Evolutionary conservation across 2,329 filamentous ascomycete species (phyloP).

Genomic region (Colletotrichum navitas): DNA sequence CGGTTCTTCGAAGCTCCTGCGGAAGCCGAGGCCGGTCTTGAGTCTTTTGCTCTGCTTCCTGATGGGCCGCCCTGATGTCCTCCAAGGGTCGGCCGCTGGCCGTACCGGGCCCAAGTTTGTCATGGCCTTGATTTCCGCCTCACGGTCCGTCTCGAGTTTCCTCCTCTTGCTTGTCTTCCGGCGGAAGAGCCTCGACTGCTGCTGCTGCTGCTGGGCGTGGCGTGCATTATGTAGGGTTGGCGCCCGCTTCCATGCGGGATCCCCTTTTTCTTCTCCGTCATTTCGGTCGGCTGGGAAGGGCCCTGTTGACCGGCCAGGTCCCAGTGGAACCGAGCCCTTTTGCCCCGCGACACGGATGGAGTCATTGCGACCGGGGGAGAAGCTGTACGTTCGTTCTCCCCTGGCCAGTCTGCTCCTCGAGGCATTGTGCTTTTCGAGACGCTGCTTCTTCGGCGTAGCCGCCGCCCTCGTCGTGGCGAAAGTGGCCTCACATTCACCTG

Average conservation of each 20-base stretch:
- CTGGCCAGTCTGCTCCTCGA: constrained; percentile 63
- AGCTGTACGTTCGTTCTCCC: constrained; percentile 68
- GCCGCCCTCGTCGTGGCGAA: constrained; percentile 39
- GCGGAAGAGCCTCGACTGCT: constrained; percentile 63
- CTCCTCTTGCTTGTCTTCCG: constrained; percentile 83
- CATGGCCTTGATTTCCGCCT: constrained; percentile 91
- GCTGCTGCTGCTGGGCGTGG: constrained; percentile 60
- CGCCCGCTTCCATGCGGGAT: constrained; percentile 50
- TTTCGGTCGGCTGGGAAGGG: constrained; percentile 41
- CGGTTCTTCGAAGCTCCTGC: constrained; percentile 69
- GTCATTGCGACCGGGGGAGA: constrained; percentile 71
- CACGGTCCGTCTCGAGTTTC: constrained; percentile 80
- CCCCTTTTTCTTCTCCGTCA: constrained; percentile 42
- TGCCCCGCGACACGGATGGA: constrained; percentile 58
- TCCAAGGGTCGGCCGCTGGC: constrained; percentile 69
- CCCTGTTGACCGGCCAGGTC: constrained; percentile 37
- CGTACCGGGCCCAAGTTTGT: constrained; percentile 76
- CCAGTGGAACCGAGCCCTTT: constrained; percentile 39
- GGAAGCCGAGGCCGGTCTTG: constrained; percentile 63
- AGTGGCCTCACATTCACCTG: constrained; percentile 45
- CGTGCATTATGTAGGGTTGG: constrained; percentile 72
- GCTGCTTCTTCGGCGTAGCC: constrained; percentile 56
- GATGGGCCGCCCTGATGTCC: constrained; percentile 69
- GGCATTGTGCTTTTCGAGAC: constrained; percentile 56
- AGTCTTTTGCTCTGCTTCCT: constrained; percentile 76